Base-by-base conservation (phyloP, 2,329 filamentous ascomycete species). In the Ascosphaera aggregata region DNA sequence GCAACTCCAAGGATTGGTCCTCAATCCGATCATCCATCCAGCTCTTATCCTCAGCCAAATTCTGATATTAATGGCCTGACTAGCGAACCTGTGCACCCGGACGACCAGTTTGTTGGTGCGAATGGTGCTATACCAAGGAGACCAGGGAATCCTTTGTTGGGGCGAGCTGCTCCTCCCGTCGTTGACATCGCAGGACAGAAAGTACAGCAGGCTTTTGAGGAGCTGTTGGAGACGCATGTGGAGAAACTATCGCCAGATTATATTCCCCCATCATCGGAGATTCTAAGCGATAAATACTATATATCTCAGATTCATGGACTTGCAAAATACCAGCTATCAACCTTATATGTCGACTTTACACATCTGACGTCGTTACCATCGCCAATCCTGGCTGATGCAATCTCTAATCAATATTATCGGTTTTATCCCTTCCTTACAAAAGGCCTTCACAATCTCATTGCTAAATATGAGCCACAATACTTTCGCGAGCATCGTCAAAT, bases 391-490 rank as follows among this genome's bases (percentile, higher is more conserved):
- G 82, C 86, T 34, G 76, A 81, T 44, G 86, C 82, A 38, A 78
- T 95, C 44, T 77, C 84, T 46, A 76, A 74, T 49, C 79, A 91
- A 52, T 95, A 94, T 64, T 95, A 94, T 58, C 80, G 89, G 47
- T 93, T 93, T 54, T 67, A 91, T 18, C 89, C 89, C 2, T 98
- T 89, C 55, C 71, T 98, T 50, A 82, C 80, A 17, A 73, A 79
- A 45, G 85, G 78, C 18, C 64, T 98, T 34, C 84, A 98, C 61
- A 91, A 84, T 51, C 73, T 92, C 58, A 91, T 98, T 49, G 77
- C 81, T 47, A 92, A 92, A 60, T 78, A 94, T 60, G 86, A 94
- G 56, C 81, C 89, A 3, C 70, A 79, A 53, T 98, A 95, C 61
- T 95, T 92, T 61, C 72, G 80, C 48, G 79, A 91, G 51, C 86